Base-by-base conservation (phyloP, 192 early-diverging fungal genomes). In the Coemansia sp. region DNA sequence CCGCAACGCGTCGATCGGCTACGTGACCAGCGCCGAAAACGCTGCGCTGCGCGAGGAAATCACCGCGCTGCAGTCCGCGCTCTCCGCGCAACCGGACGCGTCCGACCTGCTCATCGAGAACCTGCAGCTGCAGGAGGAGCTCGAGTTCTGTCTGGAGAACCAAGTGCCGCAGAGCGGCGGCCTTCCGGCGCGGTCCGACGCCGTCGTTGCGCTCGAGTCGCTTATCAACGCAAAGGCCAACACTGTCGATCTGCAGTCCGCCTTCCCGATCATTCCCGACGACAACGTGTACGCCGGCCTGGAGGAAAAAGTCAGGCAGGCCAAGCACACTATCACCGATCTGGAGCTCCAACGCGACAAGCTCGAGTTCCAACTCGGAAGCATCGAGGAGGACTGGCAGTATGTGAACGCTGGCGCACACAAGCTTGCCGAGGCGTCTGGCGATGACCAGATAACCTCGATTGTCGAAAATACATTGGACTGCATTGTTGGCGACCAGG, bases 331-430 rank as follows among this genome's bases (percentile, higher is more conserved):
- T 18, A 64, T 80, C 5, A 61, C 62, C 30, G 77, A 80, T 25
- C 61, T 80, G 51, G 71, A 73, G 49, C 12, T 74, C 19, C 77
- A 80, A 57, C 56, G 67, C 10, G 71, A 80, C 50, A 70, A 58
- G 42, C 58, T 74, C 2, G 77, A 80, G 55, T 80, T 80, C 43
- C 77, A 80, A 57, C 62, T 73, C 54, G 55, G 44, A 19, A 80
- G 71, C 67, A 73, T 73, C 28, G 77, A 80, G 35, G 77, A 70
- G 64, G 77, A 80, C 59, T 80, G 77, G 77, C 63, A 70, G 30
- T 52, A 38, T 30, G 77, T 80, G 31, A 67, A 56, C 33, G 64
- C 62, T 21, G 76, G 76, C 12, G 62, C 54, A 2, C 65, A 58
- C 58, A 54, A 58, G 16, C 65, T 78, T 25, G 54, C 65, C 1